Conservation (phyloP, 1,284 basidiomycete genomes). For the Papiliotrema flavescens region DNA sequence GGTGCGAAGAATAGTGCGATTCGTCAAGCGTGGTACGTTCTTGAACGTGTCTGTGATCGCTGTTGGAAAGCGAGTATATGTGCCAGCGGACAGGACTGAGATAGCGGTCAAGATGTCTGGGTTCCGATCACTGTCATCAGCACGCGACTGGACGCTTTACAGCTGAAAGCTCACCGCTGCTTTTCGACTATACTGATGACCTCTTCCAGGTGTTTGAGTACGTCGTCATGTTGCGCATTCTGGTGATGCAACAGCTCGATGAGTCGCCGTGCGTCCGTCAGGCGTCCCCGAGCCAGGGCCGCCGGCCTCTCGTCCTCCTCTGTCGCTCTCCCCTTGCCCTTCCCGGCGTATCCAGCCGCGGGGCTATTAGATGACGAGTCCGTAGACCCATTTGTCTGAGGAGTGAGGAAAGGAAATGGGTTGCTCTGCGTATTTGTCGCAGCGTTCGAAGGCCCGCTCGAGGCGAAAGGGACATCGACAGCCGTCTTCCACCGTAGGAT, state of each 20-base stretch:
- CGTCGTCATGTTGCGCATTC: constrained; percentile 39
- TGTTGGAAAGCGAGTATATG: constrained; percentile 34
- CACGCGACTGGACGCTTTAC: no score
- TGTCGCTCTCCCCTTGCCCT: constrained; percentile 31
- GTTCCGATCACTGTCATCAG: constrained; percentile 32
- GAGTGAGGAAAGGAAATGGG: constrained; percentile 36
- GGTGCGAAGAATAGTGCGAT: constrained; percentile 24
- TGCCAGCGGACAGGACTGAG: constrained; percentile 28
- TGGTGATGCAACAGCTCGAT: constrained; percentile 42
- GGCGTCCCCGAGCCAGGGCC: constrained; percentile 24
- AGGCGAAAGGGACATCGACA: constrained; percentile 28
- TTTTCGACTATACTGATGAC: constrained; percentile 31
- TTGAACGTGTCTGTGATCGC: constrained; percentile 32
- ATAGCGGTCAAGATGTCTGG: constrained; percentile 43
- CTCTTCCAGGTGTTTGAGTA: constrained; percentile 36
- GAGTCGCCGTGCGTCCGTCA: constrained; percentile 42
- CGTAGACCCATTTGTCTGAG: constrained; percentile 29
- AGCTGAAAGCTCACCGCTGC: constrained; percentile 26
- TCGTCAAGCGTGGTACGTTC: constrained; percentile 29
- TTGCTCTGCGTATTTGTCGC: not conserved
- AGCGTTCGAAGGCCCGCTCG: not conserved
- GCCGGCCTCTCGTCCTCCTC: constrained; percentile 7
- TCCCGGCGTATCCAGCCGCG: constrained; percentile 12
- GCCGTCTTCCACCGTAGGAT: constrained; percentile 43
- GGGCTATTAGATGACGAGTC: constrained; percentile 39